phyloP scores from a whole-genome alignment of 139 green algal genomes.

The Tetraselmis chui region DNA sequence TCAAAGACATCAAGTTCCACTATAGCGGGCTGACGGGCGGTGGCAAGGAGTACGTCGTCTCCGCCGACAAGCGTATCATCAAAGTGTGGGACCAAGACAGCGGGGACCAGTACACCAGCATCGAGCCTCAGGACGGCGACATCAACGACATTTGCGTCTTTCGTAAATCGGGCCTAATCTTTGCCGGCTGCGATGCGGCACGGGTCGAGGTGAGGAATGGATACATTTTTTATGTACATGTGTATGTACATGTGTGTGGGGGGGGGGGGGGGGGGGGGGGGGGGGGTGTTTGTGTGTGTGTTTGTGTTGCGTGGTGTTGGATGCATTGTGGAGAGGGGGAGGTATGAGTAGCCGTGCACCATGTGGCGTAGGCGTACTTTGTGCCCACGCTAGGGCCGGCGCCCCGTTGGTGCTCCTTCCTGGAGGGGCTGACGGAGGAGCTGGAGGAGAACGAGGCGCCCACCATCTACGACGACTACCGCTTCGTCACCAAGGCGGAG shows the following conservation, averaged over 20 bases:
- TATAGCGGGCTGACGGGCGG: constrained; percentile 6
- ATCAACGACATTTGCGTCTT: constrained; percentile 75
- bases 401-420: constrained; percentile 89
- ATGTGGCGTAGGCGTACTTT: constrained; percentile 71
- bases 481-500: constrained; percentile 72
- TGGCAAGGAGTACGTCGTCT: constrained; percentile 52
- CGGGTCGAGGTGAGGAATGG: constrained; percentile 25
- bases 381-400: constrained; percentile 85
- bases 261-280: no score
- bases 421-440: constrained; percentile 95
- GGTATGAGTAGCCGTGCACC: not conserved
- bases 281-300: no score
- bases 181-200: not conserved
- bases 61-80: constrained; percentile 78
- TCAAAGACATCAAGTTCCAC: constrained; percentile 94
- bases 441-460: constrained; percentile 77
- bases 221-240: constrained; percentile 42
- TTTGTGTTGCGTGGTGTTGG: not conserved
- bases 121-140: constrained; percentile 64
- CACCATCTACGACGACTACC: constrained; percentile 93
- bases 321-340: constrained; percentile 6
- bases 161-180: constrained; percentile 7
- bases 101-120: constrained; percentile 62
- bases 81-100: constrained; percentile 72
- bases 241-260: no score